Percentiles rank a stretch among this genome's conserved stretches.
Evolutionary conservation across 768 basidiomycete species (phyloP).

Genomic region (Arthromyces matolae): DNA sequence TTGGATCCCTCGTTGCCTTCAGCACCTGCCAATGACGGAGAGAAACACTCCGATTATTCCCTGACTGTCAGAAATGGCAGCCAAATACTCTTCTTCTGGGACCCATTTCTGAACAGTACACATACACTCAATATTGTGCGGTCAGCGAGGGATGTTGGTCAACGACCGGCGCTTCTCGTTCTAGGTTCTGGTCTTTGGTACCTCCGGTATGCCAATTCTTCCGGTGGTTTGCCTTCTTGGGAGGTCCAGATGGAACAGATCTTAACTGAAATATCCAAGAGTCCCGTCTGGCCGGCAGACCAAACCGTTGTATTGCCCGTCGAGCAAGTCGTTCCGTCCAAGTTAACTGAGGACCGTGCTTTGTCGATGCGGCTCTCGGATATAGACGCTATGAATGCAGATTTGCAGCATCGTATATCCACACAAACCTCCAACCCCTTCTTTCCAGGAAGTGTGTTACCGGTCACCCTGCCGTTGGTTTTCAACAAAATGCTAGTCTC

Average conservation of each 20-base stretch:
- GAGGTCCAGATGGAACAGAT: conserved; percentile 66
- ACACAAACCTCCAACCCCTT: conserved; percentile 24
- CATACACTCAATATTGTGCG: conserved; percentile 43
- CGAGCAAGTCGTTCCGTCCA: conserved; percentile 61
- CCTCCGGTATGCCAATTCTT: conserved; percentile 65
- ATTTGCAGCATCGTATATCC: conserved; percentile 66
- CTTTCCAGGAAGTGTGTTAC: conserved; percentile 20
- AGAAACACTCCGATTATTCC: conserved; percentile 67
- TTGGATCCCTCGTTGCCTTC: conserved; percentile 56
- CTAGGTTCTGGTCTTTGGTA: conserved; percentile 90
- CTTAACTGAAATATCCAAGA: conserved; percentile 45
- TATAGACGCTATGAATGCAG: conserved; percentile 90
- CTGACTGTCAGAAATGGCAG: conserved; percentile 44
- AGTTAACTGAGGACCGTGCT: conserved; percentile 61
- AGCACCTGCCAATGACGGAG: conserved; percentile 47
- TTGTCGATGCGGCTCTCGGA: conserved; percentile 71
- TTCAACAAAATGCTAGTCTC: conserved; percentile 80
- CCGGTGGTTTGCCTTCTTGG: conserved; percentile 79
- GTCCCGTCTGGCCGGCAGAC: conserved; percentile 52
- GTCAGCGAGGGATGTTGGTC: conserved; percentile 5
- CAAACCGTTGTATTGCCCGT: conserved; percentile 76
- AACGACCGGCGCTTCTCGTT: conserved; percentile 62
- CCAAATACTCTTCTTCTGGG: conserved; percentile 70
- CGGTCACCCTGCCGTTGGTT: conserved; percentile 64
- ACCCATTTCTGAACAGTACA: conserved; percentile 80